Conservation (phyloP, 805 yeast species). For the Scheffersomyces ergatensis region DNA sequence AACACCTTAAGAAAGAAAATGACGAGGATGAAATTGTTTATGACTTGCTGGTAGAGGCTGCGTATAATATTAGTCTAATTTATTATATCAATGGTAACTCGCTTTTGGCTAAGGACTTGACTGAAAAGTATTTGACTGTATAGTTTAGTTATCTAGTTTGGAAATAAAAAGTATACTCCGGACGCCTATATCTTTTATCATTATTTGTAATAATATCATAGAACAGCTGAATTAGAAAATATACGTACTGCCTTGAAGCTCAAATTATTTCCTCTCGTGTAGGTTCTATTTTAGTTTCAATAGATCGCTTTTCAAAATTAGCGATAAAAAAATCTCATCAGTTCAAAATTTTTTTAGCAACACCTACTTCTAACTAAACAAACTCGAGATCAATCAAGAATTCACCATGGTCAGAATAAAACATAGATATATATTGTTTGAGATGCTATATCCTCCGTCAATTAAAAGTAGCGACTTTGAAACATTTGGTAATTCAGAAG, state of each 20-base stretch:
- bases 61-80: slow-evolving; percentile 76
- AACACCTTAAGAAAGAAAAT: too few species aligned
- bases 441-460: slow-evolving; percentile 62
- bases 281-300: too few species aligned
- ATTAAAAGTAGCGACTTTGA: slow-evolving; percentile 15
- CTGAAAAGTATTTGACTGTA: slow-evolving; percentile 58
- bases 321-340: too few species aligned
- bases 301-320: too few species aligned
- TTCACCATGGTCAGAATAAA: slow-evolving; percentile 79
- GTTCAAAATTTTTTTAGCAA: too few species aligned
- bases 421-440: slow-evolving; percentile 80
- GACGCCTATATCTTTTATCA: not conserved
- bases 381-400: too few species aligned
- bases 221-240: too few species aligned
- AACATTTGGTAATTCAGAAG: slow-evolving; percentile 25
- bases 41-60: slow-evolving; percentile 74
- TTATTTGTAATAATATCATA: too few species aligned
- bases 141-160: too few species aligned
- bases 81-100: slow-evolving; percentile 76
- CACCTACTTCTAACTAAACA: too few species aligned
- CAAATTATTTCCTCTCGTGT: too few species aligned
- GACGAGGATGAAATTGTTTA: slow-evolving; percentile 45
- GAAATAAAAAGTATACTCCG: not conserved
- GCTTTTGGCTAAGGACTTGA: slow-evolving; percentile 57
- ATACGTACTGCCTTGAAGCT: too few species aligned